Conservation (phyloP, 2,329 filamentous ascomycete genomes). For the Penicillium brevicompactum region DNA sequence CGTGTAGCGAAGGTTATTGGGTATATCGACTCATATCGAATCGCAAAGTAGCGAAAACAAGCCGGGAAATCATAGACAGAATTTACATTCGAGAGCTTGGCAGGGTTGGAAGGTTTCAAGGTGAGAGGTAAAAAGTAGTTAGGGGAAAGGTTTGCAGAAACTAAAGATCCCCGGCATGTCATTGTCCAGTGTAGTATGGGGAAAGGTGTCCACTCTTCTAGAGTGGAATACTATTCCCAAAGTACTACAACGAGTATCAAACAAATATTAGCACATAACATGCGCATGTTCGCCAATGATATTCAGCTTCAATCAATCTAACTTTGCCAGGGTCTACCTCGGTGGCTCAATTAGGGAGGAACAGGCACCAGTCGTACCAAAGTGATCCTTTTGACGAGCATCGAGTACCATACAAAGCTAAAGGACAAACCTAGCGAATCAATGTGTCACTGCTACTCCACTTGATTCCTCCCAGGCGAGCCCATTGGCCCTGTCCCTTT, state of each 20-base stretch:
- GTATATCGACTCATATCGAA: constrained; percentile 14
- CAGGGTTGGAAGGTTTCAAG: neutral
- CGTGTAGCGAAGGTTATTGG: constrained; percentile 1
- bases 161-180: neutral
- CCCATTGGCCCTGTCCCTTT: neutral
- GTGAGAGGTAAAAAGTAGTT: neutral
- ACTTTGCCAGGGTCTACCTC: neutral
- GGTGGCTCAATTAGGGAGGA: neutral
- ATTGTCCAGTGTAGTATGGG: neutral
- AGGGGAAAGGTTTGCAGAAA: neutral
- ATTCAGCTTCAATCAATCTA: neutral
- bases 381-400: neutral
- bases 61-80: neutral
- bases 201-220: neutral
- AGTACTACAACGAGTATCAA: no score
- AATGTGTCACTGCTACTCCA: neutral
- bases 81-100: neutral
- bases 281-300: neutral
- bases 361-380: neutral
- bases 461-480: neutral
- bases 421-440: neutral
- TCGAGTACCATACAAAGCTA: neutral
- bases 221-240: no score
- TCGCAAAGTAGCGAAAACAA: constrained; percentile 4
- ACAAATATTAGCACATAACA: no score